Evolutionary conservation across 106 monocot species (phyloP).

Genomic region (Dioscorea dumetorum): DNA sequence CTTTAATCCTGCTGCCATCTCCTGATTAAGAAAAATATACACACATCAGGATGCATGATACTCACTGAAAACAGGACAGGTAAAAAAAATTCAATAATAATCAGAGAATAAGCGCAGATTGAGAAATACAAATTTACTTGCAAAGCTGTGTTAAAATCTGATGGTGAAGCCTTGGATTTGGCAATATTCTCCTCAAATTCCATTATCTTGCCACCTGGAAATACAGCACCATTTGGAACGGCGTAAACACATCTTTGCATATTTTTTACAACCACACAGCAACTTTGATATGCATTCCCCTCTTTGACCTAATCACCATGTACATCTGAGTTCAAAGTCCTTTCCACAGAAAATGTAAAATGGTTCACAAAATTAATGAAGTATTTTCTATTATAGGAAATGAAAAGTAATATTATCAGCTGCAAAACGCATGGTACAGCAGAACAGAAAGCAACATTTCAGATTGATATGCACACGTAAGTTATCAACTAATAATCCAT

Average conservation of each 20-base stretch:
- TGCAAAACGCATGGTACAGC: too few species aligned
- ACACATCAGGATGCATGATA: not conserved
- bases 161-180: not conserved
- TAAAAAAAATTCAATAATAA: not conserved
- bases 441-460: too few species aligned
- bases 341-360: too few species aligned
- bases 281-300: slow-evolving; percentile 69
- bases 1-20: slow-evolving; percentile 75
- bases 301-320: slow-evolving; percentile 57
- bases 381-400: too few species aligned
- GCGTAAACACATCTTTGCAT: slow-evolving; percentile 95
- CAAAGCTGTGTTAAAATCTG: not conserved
- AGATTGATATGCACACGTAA: too few species aligned
- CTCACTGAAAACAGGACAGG: not conserved
- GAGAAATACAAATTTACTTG: too few species aligned
- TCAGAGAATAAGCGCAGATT: too few species aligned
- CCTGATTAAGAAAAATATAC: slow-evolving; percentile 23
- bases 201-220: slow-evolving; percentile 23
- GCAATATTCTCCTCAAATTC: too few species aligned
- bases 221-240: slow-evolving; percentile 62
- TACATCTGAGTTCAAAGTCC: too few species aligned
- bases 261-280: slow-evolving; percentile 88
- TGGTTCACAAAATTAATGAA: too few species aligned
- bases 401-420: too few species aligned
- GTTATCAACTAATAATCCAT: too few species aligned